Conservation (phyloP, 139 green algal genomes). For the Desmodesmus armatus region DNA sequence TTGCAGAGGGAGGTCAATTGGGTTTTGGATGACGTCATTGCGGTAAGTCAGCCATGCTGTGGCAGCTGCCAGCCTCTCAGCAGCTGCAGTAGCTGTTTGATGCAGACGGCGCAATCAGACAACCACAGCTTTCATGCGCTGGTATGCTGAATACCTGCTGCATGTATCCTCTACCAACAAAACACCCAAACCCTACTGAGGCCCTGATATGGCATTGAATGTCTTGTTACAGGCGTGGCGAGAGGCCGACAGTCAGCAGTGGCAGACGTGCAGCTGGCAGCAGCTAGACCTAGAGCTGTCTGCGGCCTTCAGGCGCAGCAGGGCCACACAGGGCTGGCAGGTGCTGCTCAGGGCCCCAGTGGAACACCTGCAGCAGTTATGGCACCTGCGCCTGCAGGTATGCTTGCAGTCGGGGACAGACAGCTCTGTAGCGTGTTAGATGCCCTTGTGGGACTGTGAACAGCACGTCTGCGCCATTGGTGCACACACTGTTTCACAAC, state of each 20-base stretch:
- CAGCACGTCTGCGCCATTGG: too few relatives aligned
- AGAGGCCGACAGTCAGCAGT: slow-evolving; percentile 6
- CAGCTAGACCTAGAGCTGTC: slow-evolving; percentile 49
- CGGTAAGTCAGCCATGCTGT: slow-evolving; percentile 19
- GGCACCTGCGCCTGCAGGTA: slow-evolving; percentile 54
- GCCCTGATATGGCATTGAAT: too few relatives aligned
- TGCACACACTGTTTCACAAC: too few relatives aligned
- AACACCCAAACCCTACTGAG: too few relatives aligned
- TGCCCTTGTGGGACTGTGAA: too few relatives aligned
- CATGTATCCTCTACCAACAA: neutral
- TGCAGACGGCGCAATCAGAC: too few relatives aligned
- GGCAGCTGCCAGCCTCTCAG: neutral
- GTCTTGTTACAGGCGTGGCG: slow-evolving; percentile 1
- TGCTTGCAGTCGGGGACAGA: too few relatives aligned
- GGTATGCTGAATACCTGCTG: too few relatives aligned
- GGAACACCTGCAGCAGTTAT: slow-evolving; percentile 51
- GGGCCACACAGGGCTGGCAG: slow-evolving; percentile 23
- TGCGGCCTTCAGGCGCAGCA: neutral
- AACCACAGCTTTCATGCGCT: too few relatives aligned
- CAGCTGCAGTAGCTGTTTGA: neutral
- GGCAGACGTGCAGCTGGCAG: slow-evolving; percentile 54
- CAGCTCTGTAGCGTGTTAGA: too few relatives aligned
- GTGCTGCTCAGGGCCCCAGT: slow-evolving; percentile 61
- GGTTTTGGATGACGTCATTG: slow-evolving; percentile 79
- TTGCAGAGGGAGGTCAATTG: slow-evolving; percentile 76